Conservation (phyloP, 257 asterid genomes). For the Scutellaria barbata region DNA sequence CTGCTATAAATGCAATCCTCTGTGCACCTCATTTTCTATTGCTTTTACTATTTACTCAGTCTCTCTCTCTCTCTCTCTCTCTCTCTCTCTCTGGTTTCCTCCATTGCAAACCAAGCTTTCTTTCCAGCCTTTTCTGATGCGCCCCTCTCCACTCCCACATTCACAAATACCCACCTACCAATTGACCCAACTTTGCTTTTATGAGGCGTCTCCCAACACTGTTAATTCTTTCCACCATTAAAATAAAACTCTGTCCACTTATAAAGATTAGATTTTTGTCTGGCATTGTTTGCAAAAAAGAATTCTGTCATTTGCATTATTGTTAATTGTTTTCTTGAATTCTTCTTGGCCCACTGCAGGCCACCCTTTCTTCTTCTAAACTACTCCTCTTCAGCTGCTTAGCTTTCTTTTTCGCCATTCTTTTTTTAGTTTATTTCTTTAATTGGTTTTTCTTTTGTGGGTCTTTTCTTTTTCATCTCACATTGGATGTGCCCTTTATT, state of each 20-base stretch:
- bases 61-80: conserved; percentile 9
- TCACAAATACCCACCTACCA: conserved; percentile 59
- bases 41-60: conserved; percentile 36
- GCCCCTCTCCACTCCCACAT: conserved; percentile 46
- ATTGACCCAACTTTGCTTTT: conserved; percentile 48
- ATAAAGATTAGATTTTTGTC: conserved; percentile 65
- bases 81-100: conserved; percentile 48
- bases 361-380: conserved; percentile 60
- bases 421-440: conserved; percentile 8
- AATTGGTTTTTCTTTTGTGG: conserved; percentile 32
- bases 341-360: conserved; percentile 64
- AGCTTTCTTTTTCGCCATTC: conserved; percentile 38
- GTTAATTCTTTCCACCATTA: conserved; percentile 23
- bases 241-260: conserved; percentile 27
- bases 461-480: conserved; percentile 44
- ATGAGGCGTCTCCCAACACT: conserved; percentile 36
- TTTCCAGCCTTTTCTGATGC: conserved; percentile 57
- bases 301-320: conserved; percentile 34
- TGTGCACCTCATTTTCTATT: conserved; percentile 38
- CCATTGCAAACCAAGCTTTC: conserved; percentile 81
- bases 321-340: conserved; percentile 46
- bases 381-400: conserved; percentile 50
- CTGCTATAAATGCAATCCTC: conserved; percentile 50
- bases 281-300: conserved; percentile 47
- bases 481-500: conserved; percentile 57